Conservation (phyloP, 306 rosid species). For the Trifolium subterraneum region DNA sequence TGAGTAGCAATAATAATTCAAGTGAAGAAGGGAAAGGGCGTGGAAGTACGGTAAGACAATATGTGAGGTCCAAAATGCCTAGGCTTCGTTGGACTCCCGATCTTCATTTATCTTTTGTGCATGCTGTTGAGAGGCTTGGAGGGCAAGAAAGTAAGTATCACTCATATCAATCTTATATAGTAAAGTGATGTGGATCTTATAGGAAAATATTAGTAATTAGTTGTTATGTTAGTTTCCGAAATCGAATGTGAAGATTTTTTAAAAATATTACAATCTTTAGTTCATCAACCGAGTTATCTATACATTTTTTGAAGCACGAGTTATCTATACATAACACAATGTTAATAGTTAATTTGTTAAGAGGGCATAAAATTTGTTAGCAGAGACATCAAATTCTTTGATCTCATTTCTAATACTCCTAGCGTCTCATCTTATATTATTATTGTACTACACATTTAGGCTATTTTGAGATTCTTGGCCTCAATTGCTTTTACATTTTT, state of each 20-base stretch:
- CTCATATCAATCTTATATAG: neutral
- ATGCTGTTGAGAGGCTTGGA: constrained; percentile 84
- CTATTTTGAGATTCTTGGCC: neutral
- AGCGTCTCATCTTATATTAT: neutral
- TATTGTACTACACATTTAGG: neutral
- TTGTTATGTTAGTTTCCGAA: too few species aligned
- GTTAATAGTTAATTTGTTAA: neutral
- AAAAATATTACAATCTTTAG: too few species aligned
- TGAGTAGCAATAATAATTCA: constrained; percentile 46
- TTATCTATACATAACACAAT: too few species aligned
- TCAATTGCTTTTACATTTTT: neutral
- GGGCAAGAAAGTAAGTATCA: constrained; percentile 80
- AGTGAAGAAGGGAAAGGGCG: constrained; percentile 51
- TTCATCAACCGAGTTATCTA: too few species aligned
- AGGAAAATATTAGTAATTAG: neutral
- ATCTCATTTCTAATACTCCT: neutral
- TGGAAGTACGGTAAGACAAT: constrained; percentile 62
- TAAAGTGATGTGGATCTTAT: neutral
- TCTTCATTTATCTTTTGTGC: constrained; percentile 83
- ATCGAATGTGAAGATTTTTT: too few species aligned
- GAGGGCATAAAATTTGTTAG: neutral
- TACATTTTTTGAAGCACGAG: too few species aligned
- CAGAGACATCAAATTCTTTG: neutral
- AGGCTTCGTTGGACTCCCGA: constrained; percentile 97
- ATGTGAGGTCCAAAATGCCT: constrained; percentile 83